Base-by-base conservation (phyloP, 805 yeast genomes). In the Cyberlindnera mycetangii region DNA sequence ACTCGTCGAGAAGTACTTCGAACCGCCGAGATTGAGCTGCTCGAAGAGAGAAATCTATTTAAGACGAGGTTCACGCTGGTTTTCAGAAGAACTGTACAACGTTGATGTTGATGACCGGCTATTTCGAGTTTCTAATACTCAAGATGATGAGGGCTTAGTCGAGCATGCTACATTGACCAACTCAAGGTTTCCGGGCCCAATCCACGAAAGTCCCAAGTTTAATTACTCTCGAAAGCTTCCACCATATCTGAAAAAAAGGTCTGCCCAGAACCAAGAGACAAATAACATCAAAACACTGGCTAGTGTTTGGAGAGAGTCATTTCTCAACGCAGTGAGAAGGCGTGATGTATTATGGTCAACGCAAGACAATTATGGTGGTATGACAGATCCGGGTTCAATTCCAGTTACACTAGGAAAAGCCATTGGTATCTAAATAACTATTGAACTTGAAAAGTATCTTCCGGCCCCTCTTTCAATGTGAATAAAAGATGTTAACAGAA, bases 11-110 rank as follows among this genome's bases (percentile, higher is more conserved):
- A 10, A 12, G 5, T 36, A 37, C 14, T 10, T 9, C 12, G 39
- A 37, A 27, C 6, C 11, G 17, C 32, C 16, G 16, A 24, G 39
- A n/a, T 19, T 15, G 14, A 5, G 5, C 3, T 37, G 17, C 24
- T 20, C 15, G 3, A 21, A 19, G 14, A 35, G 46, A 34, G 40
- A 22, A 3, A 15, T 22, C 12, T 44, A 24, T 20, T 34, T 44
- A 18, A 30, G 31, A 16, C 27, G 37, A 31, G 47, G 47, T 3
- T 34, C 47, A 16, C 47, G 32, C n/a, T 39, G 40, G 43, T 35
- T 38, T 11, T 30, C 36, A 6, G 41, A 32, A 9, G 37, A 31
- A 9, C 44, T 16, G 18, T 36, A 21, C 32, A 28, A 32, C 32
- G 32, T 30, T 31, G 41, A 40, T 16, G 17, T 44, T 22, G 44